A percentile compares a stretch with the other conserved stretches of the same genome.
Evolutionary conservation across 768 basidiomycete genomes (phyloP).

Genomic region (Hygrocybe punicea): DNA sequence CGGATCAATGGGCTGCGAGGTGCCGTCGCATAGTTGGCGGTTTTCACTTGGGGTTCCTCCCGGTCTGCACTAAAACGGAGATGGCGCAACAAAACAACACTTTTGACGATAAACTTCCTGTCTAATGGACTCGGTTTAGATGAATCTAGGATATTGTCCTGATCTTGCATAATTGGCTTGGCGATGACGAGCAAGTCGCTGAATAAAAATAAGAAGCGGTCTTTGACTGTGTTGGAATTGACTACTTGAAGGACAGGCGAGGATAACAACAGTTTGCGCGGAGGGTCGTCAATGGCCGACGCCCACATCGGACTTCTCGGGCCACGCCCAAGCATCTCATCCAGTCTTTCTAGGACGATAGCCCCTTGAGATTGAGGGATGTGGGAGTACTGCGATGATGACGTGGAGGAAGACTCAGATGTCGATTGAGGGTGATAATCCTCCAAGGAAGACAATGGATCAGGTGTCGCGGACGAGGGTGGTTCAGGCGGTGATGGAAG

Average conservation of each 20-base stretch:
- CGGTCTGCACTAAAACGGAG: slow-evolving; percentile 69
- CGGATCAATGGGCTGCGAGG: slow-evolving; percentile 62
- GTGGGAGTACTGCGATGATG: slow-evolving; percentile 62
- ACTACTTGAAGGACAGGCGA: slow-evolving; percentile 91
- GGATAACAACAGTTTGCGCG: slow-evolving; percentile 78
- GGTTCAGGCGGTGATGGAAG: slow-evolving; percentile 52
- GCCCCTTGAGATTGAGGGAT: slow-evolving; percentile 41
- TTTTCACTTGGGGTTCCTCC: slow-evolving; percentile 52
- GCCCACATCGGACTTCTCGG: slow-evolving; percentile 58
- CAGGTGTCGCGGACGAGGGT: slow-evolving; percentile 63
- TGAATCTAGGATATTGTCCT: slow-evolving; percentile 57
- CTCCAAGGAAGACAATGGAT: slow-evolving; percentile 73
- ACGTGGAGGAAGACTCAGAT: slow-evolving; percentile 70
- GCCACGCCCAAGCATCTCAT: slow-evolving; percentile 64
- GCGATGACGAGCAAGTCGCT: slow-evolving; percentile 90
- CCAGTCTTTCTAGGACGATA: slow-evolving; percentile 62
- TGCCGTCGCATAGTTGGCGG: slow-evolving; percentile 33
- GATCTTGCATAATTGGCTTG: slow-evolving; percentile 76
- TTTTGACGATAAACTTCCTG: slow-evolving; percentile 84
- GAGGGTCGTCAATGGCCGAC: slow-evolving; percentile 74
- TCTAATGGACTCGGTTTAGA: slow-evolving; percentile 58
- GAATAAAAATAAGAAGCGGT: slow-evolving; percentile 96
- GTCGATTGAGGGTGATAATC: slow-evolving; percentile 68
- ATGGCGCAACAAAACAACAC: slow-evolving; percentile 73
- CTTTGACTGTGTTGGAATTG: slow-evolving; percentile 90